Evolutionary conservation across 2,329 filamentous ascomycete species (phyloP).

Genomic region (Fusarium clavum): DNA sequence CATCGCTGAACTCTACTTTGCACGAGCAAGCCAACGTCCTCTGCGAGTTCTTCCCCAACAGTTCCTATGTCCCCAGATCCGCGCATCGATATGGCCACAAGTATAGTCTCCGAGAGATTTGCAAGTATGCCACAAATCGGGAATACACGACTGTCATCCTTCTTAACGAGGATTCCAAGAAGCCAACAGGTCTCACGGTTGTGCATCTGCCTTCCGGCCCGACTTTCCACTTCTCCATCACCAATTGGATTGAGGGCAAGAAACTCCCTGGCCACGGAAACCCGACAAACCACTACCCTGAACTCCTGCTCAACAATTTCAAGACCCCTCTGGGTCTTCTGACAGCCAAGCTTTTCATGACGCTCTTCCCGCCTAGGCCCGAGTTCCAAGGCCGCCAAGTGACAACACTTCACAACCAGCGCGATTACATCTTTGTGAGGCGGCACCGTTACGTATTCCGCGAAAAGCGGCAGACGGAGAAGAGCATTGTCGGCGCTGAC

Average conservation of each 20-base stretch:
- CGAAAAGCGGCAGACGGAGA: slow-evolving; percentile 87
- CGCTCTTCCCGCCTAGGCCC: slow-evolving; percentile 74
- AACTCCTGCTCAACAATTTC: slow-evolving; percentile 93
- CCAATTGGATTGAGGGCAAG: slow-evolving; percentile 90
- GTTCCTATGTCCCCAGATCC: slow-evolving; percentile 86
- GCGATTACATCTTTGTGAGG: slow-evolving; percentile 94
- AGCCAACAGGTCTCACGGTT: slow-evolving; percentile 82
- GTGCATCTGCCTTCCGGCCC: slow-evolving; percentile 87
- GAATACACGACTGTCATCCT: slow-evolving; percentile 87
- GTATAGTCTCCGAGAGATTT: slow-evolving; percentile 92
- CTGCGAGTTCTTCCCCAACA: slow-evolving; percentile 85
- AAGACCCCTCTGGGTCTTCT: slow-evolving; percentile 90
- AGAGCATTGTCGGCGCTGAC: slow-evolving; percentile 83
- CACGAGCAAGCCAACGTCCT: slow-evolving; percentile 85
- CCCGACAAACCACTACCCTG: slow-evolving; percentile 89
- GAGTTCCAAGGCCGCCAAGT: slow-evolving; percentile 90
- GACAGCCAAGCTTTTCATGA: slow-evolving; percentile 82
- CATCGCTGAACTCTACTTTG: slow-evolving; percentile 86
- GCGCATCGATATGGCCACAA: slow-evolving; percentile 88
- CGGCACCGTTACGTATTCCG: slow-evolving; percentile 93
- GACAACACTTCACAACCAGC: slow-evolving; percentile 92
- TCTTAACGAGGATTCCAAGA: slow-evolving; percentile 89
- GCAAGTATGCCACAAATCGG: slow-evolving; percentile 83
- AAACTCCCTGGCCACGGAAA: slow-evolving; percentile 90
- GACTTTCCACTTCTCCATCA: slow-evolving; percentile 91